phyloP scores from a whole-genome alignment of 331 rosid genomes.

The Malus hybrid region DNA sequence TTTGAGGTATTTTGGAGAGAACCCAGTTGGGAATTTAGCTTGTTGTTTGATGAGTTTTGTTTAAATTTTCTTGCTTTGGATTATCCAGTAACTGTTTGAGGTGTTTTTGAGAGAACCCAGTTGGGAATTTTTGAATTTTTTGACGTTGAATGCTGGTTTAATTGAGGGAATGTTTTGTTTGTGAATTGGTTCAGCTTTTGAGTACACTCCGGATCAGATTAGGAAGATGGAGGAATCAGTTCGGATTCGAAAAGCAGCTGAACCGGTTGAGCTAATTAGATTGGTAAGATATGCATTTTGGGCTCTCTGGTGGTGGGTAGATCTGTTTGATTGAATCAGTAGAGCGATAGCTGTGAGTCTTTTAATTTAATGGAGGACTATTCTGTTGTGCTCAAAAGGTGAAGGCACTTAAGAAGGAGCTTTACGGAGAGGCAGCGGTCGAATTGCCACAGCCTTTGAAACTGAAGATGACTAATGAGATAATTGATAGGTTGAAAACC shows the following conservation, averaged over 20 bases:
- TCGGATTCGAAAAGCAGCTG: slow-evolving; percentile 54
- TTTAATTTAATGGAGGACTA: not conserved
- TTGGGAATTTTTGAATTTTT: slow-evolving; percentile 6
- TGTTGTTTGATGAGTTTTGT: not conserved
- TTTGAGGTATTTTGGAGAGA: not conserved
- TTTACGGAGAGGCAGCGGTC: slow-evolving; percentile 33
- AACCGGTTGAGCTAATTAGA: slow-evolving; percentile 66
- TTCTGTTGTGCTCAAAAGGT: slow-evolving; percentile 35
- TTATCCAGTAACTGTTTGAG: not conserved
- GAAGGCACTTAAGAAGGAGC: slow-evolving; percentile 49
- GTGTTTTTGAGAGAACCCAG: not conserved
- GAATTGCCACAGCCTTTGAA: slow-evolving; percentile 69
- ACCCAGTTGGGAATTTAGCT: not conserved
- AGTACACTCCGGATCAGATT: slow-evolving; percentile 86
- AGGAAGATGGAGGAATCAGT: slow-evolving; percentile 79
- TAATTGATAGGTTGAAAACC: slow-evolving; percentile 49
- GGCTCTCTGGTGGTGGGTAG: not conserved
- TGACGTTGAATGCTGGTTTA: slow-evolving; percentile 1
- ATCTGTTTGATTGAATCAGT: not conserved
- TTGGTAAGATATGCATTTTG: slow-evolving; percentile 45
- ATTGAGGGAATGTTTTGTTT: not conserved
- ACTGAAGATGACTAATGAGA: slow-evolving; percentile 58
- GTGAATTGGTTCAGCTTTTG: slow-evolving; percentile 31
- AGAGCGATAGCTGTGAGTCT: not conserved
- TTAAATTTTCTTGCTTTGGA: not conserved